These are phyloP conservation scores for Beauveria medogensis DNA, from an alignment of 2,329 filamentous ascomycete genomes.

Conservation along the genomic window DNA sequence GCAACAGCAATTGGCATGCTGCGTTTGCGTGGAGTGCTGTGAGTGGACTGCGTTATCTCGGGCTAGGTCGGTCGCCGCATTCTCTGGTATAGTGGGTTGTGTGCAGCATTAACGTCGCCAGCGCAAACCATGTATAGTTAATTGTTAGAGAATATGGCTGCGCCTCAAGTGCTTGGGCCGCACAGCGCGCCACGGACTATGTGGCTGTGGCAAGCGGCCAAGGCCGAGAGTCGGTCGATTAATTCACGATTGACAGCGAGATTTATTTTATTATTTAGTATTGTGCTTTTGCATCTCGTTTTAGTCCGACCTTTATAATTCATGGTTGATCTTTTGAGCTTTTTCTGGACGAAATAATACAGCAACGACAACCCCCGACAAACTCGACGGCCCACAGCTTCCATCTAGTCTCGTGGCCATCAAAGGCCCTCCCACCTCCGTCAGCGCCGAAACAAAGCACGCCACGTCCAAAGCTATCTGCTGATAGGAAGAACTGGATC, in stretches of 20 bases:
- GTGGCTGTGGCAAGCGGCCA: not conserved
- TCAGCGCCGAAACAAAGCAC: constrained; percentile 2
- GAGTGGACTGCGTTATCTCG: not conserved
- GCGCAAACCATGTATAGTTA: not conserved
- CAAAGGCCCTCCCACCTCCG: not conserved
- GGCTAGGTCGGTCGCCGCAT: not conserved
- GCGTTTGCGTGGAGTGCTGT: not conserved
- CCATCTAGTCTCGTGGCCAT: not conserved
- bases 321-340: too few relatives aligned
- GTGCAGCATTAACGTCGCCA: not conserved
- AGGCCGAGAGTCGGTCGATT: not conserved
- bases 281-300: too few relatives aligned
- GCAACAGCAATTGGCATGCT: not conserved
- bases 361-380: too few relatives aligned
- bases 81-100: too few relatives aligned
- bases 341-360: too few relatives aligned
- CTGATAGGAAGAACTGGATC: constrained; percentile 1
- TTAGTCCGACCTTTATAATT: not conserved
- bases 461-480: not conserved
- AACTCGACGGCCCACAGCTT: not conserved
- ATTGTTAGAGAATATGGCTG: not conserved
- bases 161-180: not conserved
- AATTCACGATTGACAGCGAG: not conserved
- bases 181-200: not conserved
- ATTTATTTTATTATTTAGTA: not conserved